Base-by-base conservation (phyloP, 345 rosid species). In the Brassica cretica region DNA sequence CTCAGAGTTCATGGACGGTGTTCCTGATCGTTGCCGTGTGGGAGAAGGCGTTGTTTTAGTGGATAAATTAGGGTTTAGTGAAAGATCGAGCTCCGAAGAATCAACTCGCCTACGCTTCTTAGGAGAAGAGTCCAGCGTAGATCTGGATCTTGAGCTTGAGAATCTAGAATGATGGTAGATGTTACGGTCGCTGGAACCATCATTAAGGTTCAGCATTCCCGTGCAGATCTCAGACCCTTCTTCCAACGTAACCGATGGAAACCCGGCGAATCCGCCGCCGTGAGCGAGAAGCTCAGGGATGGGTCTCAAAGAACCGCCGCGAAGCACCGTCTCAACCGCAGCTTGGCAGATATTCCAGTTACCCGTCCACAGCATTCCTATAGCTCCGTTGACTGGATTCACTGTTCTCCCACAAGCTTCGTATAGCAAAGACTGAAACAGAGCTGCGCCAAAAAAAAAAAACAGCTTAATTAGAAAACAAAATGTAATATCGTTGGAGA, bases 321-420 rank as follows among this genome's bases (percentile, higher is more conserved):
- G 93, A 6, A 95, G 81, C 15, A 95, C 93, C 3, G 97, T 93
- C 69, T 95, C 94, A 61, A 91, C 97, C 7, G 96, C 98, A 8
- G 93, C 93, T 84, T 93, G 94, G 69, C 98, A 92, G 21, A 91
- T 74, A 30, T 84, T 87, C 99, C 99, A 95, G 78, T 90, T 95
- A 0, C 94, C 97, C 0, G 96, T 90, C 97, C 96, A 89, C 12
- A 95, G 65, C 30, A 95, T 91, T 10, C 99, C 99, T 9, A 93
- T 97, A 21, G 94, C 98, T 19, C 99, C 99, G 78, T 92, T 91
- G 19, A 95, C 99, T 0, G 98, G 99, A 76, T 93, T 91, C 84
- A 92, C 99, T 0, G 98, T 91, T 78, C 98, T 85, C 39, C 99
- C 99, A 55, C 98, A 92, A 6, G 97, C 99, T 84, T 95, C 98